Percentiles rank a stretch among this genome's conserved stretches.
These are phyloP conservation scores for Lavandula angustifolia DNA, from an alignment of 257 asterid species.

Conservation along the genomic window DNA sequence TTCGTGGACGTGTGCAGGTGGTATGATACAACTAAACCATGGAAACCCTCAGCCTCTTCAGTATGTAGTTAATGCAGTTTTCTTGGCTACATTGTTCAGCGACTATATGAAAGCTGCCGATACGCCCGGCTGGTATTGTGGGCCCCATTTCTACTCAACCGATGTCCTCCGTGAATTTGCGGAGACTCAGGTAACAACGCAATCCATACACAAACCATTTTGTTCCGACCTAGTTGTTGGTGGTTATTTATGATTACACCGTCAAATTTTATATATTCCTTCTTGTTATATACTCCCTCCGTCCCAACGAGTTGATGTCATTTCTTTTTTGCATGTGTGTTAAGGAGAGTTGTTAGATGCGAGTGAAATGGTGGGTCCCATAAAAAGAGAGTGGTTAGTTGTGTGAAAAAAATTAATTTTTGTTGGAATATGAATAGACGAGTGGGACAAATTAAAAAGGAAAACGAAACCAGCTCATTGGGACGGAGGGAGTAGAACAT, in stretches of 20 bases:
- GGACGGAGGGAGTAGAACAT: too few relatives aligned
- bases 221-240: not conserved
- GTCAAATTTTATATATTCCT: too few relatives aligned
- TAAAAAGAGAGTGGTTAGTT: too few relatives aligned
- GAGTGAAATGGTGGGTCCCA: too few relatives aligned
- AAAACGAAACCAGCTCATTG: too few relatives aligned
- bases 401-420: too few relatives aligned
- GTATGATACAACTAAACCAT: conserved; percentile 82
- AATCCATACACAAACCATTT: not conserved
- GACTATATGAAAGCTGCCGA: conserved; percentile 92
- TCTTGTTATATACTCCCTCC: too few relatives aligned
- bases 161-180: conserved; percentile 83
- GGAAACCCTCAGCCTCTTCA: conserved; percentile 98
- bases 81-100: conserved; percentile 77
- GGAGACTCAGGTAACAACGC: conserved; percentile 67
- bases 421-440: too few relatives aligned
- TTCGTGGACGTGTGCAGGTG: conserved; percentile 57
- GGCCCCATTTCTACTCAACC: conserved; percentile 83
- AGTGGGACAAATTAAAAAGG: too few relatives aligned
- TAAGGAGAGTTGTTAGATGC: too few relatives aligned
- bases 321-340: too few relatives aligned
- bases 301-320: too few relatives aligned
- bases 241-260: not conserved
- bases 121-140: conserved; percentile 98
- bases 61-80: conserved; percentile 87